phyloP scores from a whole-genome alignment of 495 filamentous ascomycete genomes.

The Pyrenopolyporus hunteri region DNA sequence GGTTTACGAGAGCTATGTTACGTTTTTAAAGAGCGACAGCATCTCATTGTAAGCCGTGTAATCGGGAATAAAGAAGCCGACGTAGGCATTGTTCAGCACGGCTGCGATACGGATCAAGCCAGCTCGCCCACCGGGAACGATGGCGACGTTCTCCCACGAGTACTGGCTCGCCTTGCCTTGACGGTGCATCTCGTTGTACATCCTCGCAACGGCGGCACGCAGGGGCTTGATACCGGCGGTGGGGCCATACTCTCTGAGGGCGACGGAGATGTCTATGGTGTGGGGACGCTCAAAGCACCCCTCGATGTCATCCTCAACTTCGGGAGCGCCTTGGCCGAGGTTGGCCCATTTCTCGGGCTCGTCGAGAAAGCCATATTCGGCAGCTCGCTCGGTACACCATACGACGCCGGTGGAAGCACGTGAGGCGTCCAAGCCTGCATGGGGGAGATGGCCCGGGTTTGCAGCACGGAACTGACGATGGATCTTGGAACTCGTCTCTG shows the following conservation, averaged over 20 bases:
- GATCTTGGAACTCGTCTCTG: constrained; percentile 78
- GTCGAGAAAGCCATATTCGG: constrained; percentile 80
- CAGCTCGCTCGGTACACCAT: constrained; percentile 84
- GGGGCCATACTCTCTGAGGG: constrained; percentile 87
- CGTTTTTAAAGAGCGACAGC: constrained; percentile 88
- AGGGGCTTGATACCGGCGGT: constrained; percentile 93
- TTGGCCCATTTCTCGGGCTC: constrained; percentile 88
- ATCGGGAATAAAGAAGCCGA: constrained; percentile 84
- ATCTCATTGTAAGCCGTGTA: constrained; percentile 93
- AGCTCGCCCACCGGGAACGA: constrained; percentile 91
- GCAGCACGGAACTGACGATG: constrained; percentile 84
- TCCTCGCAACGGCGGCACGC: constrained; percentile 83
- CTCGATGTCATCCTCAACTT: constrained; percentile 91
- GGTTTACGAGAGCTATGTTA: constrained; percentile 43
- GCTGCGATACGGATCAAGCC: constrained; percentile 94
- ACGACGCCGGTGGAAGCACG: constrained; percentile 84
- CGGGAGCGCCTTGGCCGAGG: constrained; percentile 91
- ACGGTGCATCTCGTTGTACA: constrained; percentile 94
- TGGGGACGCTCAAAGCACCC: constrained; percentile 88
- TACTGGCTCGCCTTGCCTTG: constrained; percentile 88
- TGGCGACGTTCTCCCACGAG: constrained; percentile 99
- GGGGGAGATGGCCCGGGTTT: constrained; percentile 86
- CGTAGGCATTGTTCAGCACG: constrained; percentile 88
- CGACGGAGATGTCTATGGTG: constrained; percentile 75
- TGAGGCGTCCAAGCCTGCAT: constrained; percentile 86